Conservation (phyloP, 768 basidiomycete genomes). For the Russula lepida region DNA sequence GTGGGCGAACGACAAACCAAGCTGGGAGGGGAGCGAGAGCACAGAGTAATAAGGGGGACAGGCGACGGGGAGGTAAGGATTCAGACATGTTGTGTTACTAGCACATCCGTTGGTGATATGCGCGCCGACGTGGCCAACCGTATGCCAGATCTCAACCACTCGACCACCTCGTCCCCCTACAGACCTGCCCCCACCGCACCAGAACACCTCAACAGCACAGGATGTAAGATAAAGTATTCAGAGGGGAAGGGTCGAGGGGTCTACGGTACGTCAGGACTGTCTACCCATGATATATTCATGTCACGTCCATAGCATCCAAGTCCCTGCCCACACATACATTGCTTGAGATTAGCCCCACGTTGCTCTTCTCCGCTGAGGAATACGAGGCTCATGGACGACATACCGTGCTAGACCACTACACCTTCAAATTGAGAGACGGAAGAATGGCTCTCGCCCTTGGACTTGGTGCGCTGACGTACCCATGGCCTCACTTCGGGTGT, state of each 20-base stretch:
- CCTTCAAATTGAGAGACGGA: slow-evolving; percentile 68
- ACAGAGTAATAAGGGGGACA: slow-evolving; percentile 37
- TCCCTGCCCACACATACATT: slow-evolving; percentile 51
- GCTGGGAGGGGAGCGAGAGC: slow-evolving; percentile 57
- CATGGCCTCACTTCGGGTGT: neutral
- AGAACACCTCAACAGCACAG: slow-evolving; percentile 24
- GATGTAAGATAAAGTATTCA: slow-evolving; percentile 39
- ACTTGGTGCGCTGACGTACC: slow-evolving; percentile 5
- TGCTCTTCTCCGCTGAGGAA: slow-evolving; percentile 65
- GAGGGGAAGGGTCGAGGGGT: slow-evolving; percentile 53
- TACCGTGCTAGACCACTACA: slow-evolving; percentile 66
- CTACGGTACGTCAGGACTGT: slow-evolving; percentile 39
- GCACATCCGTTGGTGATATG: neutral
- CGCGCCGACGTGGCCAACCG: slow-evolving; percentile 10
- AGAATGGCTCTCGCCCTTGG: slow-evolving; percentile 59
- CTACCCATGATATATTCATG: neutral
- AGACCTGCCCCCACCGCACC: neutral
- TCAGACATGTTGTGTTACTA: slow-evolving; percentile 19
- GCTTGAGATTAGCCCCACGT: slow-evolving; percentile 80
- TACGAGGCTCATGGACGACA: slow-evolving; percentile 55
- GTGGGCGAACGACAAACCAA: slow-evolving; percentile 67
- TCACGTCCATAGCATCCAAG: slow-evolving; percentile 35
- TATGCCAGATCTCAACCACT: slow-evolving; percentile 16
- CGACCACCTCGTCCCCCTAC: slow-evolving; percentile 3
- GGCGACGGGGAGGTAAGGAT: slow-evolving; percentile 9